phyloP scores from a whole-genome alignment of 2,329 filamentous ascomycete species.

The Davidsoniella eucalypti region DNA sequence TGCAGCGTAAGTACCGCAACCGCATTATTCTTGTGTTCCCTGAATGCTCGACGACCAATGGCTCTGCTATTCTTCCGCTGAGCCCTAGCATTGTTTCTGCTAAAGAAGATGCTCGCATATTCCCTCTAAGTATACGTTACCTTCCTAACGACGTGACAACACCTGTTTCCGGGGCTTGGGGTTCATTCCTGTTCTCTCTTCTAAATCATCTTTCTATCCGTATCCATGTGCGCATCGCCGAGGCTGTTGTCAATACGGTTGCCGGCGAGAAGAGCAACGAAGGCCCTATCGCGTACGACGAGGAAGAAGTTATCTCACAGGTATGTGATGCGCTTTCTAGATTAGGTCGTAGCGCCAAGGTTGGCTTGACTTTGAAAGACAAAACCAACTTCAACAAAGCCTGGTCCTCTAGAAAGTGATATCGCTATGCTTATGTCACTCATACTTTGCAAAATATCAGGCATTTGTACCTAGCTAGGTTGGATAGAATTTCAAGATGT shows the following conservation, averaged over 20 bases:
- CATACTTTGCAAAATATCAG: background rate
- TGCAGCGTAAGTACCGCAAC: conserved; percentile 52
- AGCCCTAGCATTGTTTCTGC: conserved; percentile 59
- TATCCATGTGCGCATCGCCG: conserved; percentile 80
- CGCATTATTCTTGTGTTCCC: conserved; percentile 78
- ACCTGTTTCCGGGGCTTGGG: conserved; percentile 59
- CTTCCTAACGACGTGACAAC: conserved; percentile 81
- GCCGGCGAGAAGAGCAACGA: conserved; percentile 21
- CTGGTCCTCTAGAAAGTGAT: conserved; percentile 30
- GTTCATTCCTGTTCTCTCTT: conserved; percentile 68
- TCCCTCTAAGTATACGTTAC: conserved; percentile 81
- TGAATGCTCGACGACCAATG: conserved; percentile 88
- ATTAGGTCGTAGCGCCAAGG: conserved; percentile 72
- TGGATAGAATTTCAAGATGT: background rate
- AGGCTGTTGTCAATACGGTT: conserved; percentile 43
- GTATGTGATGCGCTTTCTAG: conserved; percentile 78
- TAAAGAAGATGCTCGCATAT: conserved; percentile 56
- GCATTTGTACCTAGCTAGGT: background rate
- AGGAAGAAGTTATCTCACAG: conserved; percentile 56
- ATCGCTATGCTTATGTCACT: background rate
- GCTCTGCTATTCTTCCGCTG: conserved; percentile 72
- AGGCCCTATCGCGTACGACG: conserved; percentile 30
- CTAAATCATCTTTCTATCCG: conserved; percentile 73
- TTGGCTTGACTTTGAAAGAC: conserved; percentile 67
- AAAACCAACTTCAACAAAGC: conserved; percentile 69